These are phyloP conservation scores for Osmozyma mogii DNA, from an alignment of 805 yeast genomes.

Conservation along the genomic window DNA sequence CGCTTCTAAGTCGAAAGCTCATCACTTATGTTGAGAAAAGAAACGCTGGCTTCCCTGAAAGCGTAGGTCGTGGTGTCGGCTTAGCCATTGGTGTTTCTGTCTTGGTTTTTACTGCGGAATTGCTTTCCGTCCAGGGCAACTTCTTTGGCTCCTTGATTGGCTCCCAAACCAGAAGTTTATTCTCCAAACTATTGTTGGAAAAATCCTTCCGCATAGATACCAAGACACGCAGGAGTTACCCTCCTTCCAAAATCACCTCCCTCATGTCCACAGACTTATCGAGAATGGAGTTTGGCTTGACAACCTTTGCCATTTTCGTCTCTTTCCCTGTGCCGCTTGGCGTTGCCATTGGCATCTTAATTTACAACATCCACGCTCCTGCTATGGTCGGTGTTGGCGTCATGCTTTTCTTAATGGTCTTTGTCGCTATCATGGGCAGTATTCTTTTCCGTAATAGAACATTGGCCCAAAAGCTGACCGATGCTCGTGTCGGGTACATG, in stretches of 20 bases:
- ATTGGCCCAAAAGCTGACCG: constrained; percentile 7
- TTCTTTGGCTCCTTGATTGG: constrained; percentile 9
- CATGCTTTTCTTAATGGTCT: constrained; percentile 6
- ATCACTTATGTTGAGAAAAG: constrained; percentile 3
- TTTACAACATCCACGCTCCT: constrained; percentile 12
- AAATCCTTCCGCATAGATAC: constrained; percentile 11
- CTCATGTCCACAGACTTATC: constrained; percentile 12
- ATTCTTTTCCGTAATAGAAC: constrained; percentile 7
- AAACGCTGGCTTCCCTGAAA: background rate
- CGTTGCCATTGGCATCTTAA: constrained; percentile 10
- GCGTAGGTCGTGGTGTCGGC: constrained; percentile 6
- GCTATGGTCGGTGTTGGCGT: constrained; percentile 13
- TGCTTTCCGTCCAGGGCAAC: constrained; percentile 7
- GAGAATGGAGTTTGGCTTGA: constrained; percentile 8
- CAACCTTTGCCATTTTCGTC: no score
- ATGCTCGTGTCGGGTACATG: constrained; percentile 8
- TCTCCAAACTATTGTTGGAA: constrained; percentile 9
- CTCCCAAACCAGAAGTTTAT: constrained; percentile 6
- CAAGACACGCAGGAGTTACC: constrained; percentile 7
- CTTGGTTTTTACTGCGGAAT: constrained; percentile 4
- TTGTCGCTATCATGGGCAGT: constrained; percentile 3
- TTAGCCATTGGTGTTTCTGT: constrained; percentile 5
- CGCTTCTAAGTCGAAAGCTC: constrained; percentile 3
- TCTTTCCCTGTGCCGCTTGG: constrained; percentile 8
- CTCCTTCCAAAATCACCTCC: constrained; percentile 10